These are phyloP conservation scores for Stagonosporopsis cucurbitacearum DNA, from an alignment of 2,329 filamentous ascomycete species.

Conservation along the genomic window DNA sequence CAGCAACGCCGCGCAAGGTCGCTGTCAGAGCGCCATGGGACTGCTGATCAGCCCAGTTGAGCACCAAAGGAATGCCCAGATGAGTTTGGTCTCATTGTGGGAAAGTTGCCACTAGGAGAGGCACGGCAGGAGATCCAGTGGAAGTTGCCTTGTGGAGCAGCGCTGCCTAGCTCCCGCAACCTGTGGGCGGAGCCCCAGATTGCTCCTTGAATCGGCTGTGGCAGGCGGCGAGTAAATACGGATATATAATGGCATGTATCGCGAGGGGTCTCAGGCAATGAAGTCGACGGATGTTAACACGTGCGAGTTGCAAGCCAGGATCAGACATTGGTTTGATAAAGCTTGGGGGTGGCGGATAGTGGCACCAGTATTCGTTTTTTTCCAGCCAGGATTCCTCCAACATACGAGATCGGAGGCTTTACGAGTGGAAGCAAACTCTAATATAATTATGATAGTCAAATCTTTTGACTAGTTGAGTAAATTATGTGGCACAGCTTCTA, in stretches of 20 bases:
- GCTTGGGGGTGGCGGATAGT: not conserved
- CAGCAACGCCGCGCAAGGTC: constrained; percentile 10
- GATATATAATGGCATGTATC: constrained; percentile 1
- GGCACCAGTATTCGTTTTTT: not conserved
- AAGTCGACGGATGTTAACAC: not conserved
- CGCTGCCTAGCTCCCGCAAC: constrained; percentile 8
- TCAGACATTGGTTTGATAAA: constrained; percentile 4
- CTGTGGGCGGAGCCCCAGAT: constrained; percentile 13
- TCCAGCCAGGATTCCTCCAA: not conserved
- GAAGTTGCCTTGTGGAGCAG: constrained; percentile 13
- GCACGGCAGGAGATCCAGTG: constrained; percentile 8
- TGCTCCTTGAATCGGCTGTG: not conserved
- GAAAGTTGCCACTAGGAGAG: constrained; percentile 2
- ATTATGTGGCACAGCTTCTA: not conserved
- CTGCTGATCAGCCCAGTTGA: constrained; percentile 17
- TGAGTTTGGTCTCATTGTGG: constrained; percentile 1
- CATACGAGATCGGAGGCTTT: not conserved
- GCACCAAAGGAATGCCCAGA: constrained; percentile 1
- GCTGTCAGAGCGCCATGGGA: constrained; percentile 5
- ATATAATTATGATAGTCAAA: not conserved
- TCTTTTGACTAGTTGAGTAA: not conserved
- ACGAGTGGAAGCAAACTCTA: not conserved
- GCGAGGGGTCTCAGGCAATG: constrained; percentile 2
- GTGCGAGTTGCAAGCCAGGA: not conserved
- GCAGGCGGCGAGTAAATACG: constrained; percentile 6